Evolutionary conservation across 78 protist genomes (phyloP), one percentile per base, ranked within the genome.

Genomic region (Planoprotostelium fungivorum): DNA sequence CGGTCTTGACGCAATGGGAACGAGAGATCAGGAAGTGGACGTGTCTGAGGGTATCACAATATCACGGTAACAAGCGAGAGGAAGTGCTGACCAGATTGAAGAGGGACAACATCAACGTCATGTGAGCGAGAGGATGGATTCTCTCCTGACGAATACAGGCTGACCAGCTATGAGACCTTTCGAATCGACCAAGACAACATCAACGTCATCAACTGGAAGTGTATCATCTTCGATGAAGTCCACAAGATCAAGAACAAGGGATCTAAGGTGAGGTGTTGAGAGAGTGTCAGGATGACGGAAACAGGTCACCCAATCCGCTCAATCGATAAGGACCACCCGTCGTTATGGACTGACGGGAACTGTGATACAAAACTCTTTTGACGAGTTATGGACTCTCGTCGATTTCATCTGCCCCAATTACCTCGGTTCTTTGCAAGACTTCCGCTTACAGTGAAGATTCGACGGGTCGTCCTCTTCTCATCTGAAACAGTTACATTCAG

Each of bases 121-220:
- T 16, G 73, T 51, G n/a, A n/a, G n/a, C n/a, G n/a, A n/a, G n/a
- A n/a, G n/a, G n/a, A n/a, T n/a, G n/a, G n/a, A n/a, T n/a, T n/a
- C n/a, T n/a, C n/a, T n/a, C n/a, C n/a, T n/a, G n/a, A n/a, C n/a
- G n/a, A n/a, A n/a, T n/a, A n/a, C 16, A 51, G 73, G 16, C 16
- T 51, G 73, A 85, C 87, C 29, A 37, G 63, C 16, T 85, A 85
- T 85, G 87, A 85, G 37, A 85, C 87, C 16, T 85, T 85, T 85
- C 36, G 87, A 5, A 23, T 16, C 16, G 87, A 85, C 16, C 5
- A 25, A 16, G 87, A 35, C 5, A 16, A 5, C 5, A 5, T 85
- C 29, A 16, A 85, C 35, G 16, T 16, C 5, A 23, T 35, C 5
- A 16, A 85, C 16, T 85, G 87, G 87, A 35, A 37, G 16, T 85